phyloP scores from a whole-genome alignment of 805 yeast species.

The Hyphopichia homilentoma region DNA sequence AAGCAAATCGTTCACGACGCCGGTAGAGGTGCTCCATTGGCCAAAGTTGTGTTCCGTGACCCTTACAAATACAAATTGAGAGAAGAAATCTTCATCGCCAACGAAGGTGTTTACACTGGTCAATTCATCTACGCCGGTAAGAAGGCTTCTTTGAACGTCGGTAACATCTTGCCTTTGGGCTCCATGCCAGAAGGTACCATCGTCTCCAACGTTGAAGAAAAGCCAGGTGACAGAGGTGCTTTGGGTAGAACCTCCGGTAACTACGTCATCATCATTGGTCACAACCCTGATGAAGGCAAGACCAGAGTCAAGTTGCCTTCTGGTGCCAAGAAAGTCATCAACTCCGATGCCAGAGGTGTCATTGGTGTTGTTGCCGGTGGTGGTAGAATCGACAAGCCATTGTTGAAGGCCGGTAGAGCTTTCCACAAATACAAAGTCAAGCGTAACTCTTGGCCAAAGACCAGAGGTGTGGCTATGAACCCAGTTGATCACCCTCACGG shows the following conservation, averaged over 20 bases:
- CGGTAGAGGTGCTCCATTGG: constrained; percentile 99
- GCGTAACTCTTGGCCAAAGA: constrained; percentile 99
- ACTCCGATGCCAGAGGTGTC: constrained; percentile 98
- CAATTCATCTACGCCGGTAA: constrained; percentile 99
- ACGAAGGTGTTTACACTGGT: constrained; percentile 99
- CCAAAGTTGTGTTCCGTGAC: constrained; percentile 98
- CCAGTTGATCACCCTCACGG: constrained; percentile 99
- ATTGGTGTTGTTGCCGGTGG: constrained; percentile 99
- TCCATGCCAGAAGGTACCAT: constrained; percentile 99
- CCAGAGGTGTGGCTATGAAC: constrained; percentile 99
- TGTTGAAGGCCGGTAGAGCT: constrained; percentile 99
- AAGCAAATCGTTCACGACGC: constrained; percentile 99
- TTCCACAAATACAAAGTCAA: constrained; percentile 99
- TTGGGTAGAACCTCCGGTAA: constrained; percentile 99
- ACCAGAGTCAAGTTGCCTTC: constrained; percentile 99
- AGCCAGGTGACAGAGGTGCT: constrained; percentile 99
- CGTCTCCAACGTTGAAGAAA: constrained; percentile 96
- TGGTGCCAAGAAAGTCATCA: constrained; percentile 95
- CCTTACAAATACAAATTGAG: constrained; percentile 98
- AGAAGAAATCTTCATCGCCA: constrained; percentile 98
- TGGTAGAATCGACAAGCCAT: constrained; percentile 99
- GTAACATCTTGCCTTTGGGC: constrained; percentile 96
- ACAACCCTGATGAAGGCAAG: constrained; percentile 98
- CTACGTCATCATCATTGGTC: constrained; percentile 98
- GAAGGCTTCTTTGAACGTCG: constrained; percentile 94